Evolutionary conservation across 345 rosid species (phyloP).

Genomic region (Citrus unshiu): DNA sequence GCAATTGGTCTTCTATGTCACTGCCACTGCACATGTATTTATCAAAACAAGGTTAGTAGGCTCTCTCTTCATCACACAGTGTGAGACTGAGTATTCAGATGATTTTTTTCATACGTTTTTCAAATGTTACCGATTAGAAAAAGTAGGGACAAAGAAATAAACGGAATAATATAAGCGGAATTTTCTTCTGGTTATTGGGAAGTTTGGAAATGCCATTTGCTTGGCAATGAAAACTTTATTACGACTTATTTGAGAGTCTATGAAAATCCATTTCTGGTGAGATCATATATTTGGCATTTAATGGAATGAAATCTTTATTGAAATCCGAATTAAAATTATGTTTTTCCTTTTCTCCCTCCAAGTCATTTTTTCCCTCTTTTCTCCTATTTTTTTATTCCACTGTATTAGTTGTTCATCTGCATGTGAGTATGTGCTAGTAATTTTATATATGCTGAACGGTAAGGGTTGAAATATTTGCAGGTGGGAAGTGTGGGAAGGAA

Average conservation of each 20-base stretch:
- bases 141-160: background rate
- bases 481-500: slow-evolving; percentile 60
- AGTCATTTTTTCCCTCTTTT: background rate
- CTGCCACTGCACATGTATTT: slow-evolving; percentile 61
- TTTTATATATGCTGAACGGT: slow-evolving; percentile 4
- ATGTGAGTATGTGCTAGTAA: background rate
- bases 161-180: background rate
- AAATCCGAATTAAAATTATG: background rate
- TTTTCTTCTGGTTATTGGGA: background rate
- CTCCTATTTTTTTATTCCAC: background rate
- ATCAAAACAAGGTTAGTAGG: slow-evolving; percentile 61
- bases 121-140: background rate
- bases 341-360: background rate
- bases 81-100: background rate
- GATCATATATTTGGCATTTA: background rate
- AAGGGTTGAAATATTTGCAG: slow-evolving; percentile 39
- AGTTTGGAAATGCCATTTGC: background rate
- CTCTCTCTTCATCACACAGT: background rate
- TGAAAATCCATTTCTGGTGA: background rate
- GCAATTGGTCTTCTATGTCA: slow-evolving; percentile 63
- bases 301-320: background rate
- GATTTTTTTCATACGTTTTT: slow-evolving; percentile 8
- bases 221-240: background rate
- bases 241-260: background rate
- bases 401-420: slow-evolving; percentile 3